Percentiles rank a stretch among this genome's conserved stretches.
These are phyloP conservation scores for Harrya chromipes DNA, from an alignment of 768 basidiomycete genomes.

Conservation along the genomic window DNA sequence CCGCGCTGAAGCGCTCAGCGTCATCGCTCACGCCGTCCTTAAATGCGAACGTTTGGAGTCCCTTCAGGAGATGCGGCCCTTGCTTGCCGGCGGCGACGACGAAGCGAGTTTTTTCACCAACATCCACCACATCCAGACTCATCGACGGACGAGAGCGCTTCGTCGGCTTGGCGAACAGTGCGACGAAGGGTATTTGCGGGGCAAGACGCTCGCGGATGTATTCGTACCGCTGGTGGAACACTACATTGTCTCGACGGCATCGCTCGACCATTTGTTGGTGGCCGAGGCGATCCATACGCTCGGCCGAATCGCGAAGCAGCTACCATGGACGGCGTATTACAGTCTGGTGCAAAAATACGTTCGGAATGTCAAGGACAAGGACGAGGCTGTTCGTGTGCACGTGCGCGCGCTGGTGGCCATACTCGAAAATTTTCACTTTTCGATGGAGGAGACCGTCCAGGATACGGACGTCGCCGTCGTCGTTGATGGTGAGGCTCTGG, in stretches of 20 bases:
- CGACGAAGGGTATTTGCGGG: constrained; percentile 60
- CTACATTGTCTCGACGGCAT: constrained; percentile 60
- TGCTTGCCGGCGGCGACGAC: constrained; percentile 84
- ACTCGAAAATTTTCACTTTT: constrained; percentile 89
- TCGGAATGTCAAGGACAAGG: constrained; percentile 62
- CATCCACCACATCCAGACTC: constrained; percentile 88
- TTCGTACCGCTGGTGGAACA: constrained; percentile 87
- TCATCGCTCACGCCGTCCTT: constrained; percentile 71
- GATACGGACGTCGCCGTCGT: constrained; percentile 28
- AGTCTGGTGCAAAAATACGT: constrained; percentile 78
- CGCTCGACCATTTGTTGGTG: constrained; percentile 80
- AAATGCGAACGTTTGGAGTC: constrained; percentile 55
- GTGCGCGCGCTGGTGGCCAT: constrained; percentile 82
- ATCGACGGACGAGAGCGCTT: constrained; percentile 83
- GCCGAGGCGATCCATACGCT: constrained; percentile 84
- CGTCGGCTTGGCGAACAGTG: constrained; percentile 80
- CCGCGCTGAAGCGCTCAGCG: constrained; percentile 77
- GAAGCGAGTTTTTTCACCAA: constrained; percentile 98
- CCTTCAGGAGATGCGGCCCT: constrained; percentile 74
- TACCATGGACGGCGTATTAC: constrained; percentile 85
- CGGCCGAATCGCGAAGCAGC: constrained; percentile 70
- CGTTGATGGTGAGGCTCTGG: constrained; percentile 29
- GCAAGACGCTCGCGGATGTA: constrained; percentile 70
- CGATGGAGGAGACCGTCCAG: constrained; percentile 59
- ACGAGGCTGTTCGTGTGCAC: constrained; percentile 71